Conservation (phyloP, 2,329 filamentous ascomycete genomes). For the Trichoderma atroviride region DNA sequence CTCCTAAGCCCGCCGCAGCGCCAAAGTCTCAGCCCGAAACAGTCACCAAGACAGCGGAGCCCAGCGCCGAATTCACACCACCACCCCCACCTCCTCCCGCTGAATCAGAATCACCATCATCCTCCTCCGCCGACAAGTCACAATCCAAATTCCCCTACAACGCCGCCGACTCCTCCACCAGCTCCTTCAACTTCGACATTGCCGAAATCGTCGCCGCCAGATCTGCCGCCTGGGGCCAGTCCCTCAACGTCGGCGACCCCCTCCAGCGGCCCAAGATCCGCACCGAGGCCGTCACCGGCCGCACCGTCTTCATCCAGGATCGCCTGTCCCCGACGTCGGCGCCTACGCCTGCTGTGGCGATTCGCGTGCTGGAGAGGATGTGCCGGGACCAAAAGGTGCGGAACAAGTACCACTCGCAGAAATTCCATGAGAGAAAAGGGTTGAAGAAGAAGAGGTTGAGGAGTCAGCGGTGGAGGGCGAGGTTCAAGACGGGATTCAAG, state of each 20-base stretch:
- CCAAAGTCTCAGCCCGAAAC: constrained; percentile 27
- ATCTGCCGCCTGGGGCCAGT: constrained; percentile 31
- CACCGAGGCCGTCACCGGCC: constrained; percentile 41
- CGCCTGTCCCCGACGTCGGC: constrained; percentile 35
- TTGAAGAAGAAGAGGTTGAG: constrained; percentile 75
- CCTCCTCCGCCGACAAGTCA: background rate
- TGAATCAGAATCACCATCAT: constrained; percentile 10
- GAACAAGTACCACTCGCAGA: constrained; percentile 59
- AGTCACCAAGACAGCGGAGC: constrained; percentile 5
- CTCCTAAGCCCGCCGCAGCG: constrained; percentile 12
- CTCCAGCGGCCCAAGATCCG: constrained; percentile 37
- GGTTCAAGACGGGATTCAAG: constrained; percentile 71
- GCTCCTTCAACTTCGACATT: constrained; percentile 39
- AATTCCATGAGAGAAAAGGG: constrained; percentile 74
- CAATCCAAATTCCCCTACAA: constrained; percentile 32
- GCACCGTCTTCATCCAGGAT: constrained; percentile 44
- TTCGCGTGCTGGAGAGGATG: constrained; percentile 47
- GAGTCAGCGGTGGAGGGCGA: constrained; percentile 68
- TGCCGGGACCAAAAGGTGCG: constrained; percentile 59
- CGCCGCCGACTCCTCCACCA: constrained; percentile 32
- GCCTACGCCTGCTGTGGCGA: constrained; percentile 48
- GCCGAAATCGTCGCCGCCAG: constrained; percentile 42
- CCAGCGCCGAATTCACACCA: constrained; percentile 28
- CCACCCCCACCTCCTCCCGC: constrained; percentile 30
- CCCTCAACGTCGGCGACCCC: constrained; percentile 33